These are phyloP conservation scores for Aureobasidium uvarum DNA, from an alignment of 2,329 filamentous ascomycete genomes.

Conservation along the genomic window DNA sequence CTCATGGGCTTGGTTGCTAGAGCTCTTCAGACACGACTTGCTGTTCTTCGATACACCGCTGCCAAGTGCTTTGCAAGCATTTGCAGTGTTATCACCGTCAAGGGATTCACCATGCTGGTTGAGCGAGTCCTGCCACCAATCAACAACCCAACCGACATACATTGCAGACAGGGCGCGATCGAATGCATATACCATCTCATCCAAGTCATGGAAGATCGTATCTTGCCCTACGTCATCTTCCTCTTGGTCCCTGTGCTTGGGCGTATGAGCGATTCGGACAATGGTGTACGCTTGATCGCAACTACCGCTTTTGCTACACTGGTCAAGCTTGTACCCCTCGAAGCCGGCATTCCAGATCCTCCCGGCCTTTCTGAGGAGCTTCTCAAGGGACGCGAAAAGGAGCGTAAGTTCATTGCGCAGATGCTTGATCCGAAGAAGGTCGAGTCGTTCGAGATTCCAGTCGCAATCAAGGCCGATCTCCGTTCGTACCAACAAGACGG, in stretches of 20 bases:
- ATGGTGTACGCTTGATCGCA: constrained; percentile 88
- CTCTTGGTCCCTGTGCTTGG: constrained; percentile 95
- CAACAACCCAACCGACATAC: constrained; percentile 83
- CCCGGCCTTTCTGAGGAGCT: constrained; percentile 87
- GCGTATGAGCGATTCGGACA: constrained; percentile 97
- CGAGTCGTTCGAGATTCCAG: constrained; percentile 87
- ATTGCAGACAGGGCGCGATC: constrained; percentile 87
- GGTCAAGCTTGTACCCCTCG: constrained; percentile 93
- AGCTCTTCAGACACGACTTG: constrained; percentile 81
- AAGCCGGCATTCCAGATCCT: constrained; percentile 95
- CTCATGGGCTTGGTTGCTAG: constrained; percentile 84
- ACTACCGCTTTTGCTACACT: constrained; percentile 96
- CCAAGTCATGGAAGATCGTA: constrained; percentile 94
- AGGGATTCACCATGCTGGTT: constrained; percentile 94
- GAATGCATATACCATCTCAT: constrained; percentile 97
- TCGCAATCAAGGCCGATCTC: constrained; percentile 94
- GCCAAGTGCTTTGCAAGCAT: constrained; percentile 97
- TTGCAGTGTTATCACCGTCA: constrained; percentile 92
- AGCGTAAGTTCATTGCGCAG: constrained; percentile 94
- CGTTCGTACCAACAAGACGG: constrained; percentile 98
- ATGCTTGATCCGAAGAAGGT: constrained; percentile 97
- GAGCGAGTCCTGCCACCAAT: constrained; percentile 90
- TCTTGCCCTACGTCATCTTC: constrained; percentile 97
- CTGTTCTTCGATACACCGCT: constrained; percentile 92
- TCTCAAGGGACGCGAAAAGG: constrained; percentile 84